Base-by-base conservation (phyloP, 1,139 yeast species). In the Hyphopichia burtonii region DNA sequence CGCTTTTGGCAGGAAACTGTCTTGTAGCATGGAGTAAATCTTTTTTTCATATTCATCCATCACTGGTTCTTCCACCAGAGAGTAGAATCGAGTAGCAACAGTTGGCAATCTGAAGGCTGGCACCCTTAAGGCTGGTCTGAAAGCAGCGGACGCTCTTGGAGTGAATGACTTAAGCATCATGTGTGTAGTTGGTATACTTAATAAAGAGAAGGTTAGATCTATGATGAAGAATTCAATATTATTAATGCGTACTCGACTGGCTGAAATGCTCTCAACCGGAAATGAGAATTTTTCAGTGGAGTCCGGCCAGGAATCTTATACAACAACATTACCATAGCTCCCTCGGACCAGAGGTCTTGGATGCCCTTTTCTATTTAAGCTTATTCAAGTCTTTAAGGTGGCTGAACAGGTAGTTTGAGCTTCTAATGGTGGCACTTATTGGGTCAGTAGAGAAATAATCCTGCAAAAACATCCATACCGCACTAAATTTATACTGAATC, bases 21-120 rank as follows among this genome's bases (percentile, higher is more conserved):
- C 61, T 16, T 72, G 54, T 38, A 90, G 71, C 43, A 81, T 80
- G 31, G 72, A 65, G 56, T 71, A 83, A 34, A 90, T 78, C 57
- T 82, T 74, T 41, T 67, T 63, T 61, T 90, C 97, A 55, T 88
- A 86, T 12, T 76, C 82, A 43, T 80, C 86, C 70, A 78, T 64
- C 6, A 60, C 52, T n/a, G 55, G 53, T 25, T 35, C 44, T 32
- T 37, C 38, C 27, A n/a, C 12, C 22, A 16, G 22, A 7, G 38
- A 36, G 11, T 27, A 27, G 27, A 36, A 36, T 7, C 38, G 38
- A 6, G 23, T 28, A 11, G 27, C 38, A 12, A 28, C 4, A 12
- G 25, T 19, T 9, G 38, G 38, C 4, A 17, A 9, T 18, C 32
- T 28, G 32, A 18, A 31, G 2, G 33, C 9, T 4, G 36, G 7